Evolutionary conservation across 2,329 filamentous ascomycete genomes (phyloP).

Genomic region (Chrysoporthe puriensis): DNA sequence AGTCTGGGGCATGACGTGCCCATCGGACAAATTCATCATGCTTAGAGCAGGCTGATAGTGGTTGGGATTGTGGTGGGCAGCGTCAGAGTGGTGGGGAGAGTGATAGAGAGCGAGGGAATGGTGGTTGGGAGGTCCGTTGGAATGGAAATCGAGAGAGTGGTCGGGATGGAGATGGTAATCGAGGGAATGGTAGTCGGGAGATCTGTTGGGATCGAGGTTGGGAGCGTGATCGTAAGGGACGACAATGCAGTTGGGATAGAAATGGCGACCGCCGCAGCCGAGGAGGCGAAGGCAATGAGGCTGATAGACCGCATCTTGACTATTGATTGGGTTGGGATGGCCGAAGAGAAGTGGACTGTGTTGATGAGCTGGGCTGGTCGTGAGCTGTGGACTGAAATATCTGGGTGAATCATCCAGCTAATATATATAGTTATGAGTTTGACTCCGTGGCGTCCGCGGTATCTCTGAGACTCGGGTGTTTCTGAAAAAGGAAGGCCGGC

Average conservation of each 20-base stretch:
- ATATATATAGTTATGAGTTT: not conserved
- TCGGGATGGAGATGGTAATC: not conserved
- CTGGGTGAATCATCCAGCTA: not conserved
- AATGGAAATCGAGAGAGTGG: not conserved
- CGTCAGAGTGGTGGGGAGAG: not conserved
- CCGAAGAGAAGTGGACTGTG: not conserved
- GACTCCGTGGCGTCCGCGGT: not conserved
- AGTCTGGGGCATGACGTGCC: not conserved
- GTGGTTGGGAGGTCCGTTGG: not conserved
- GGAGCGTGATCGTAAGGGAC: not conserved
- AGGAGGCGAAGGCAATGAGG: constrained; percentile 9
- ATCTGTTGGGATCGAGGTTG: constrained; percentile 4
- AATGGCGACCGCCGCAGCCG: constrained; percentile 8
- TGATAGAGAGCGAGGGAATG: not conserved
- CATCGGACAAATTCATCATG: not conserved
- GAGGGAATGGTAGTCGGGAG: not conserved
- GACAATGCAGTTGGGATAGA: constrained; percentile 1
- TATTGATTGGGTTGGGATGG: not conserved
- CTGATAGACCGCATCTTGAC: not conserved
- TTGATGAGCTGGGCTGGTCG: not conserved
- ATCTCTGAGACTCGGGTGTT: not conserved
- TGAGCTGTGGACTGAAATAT: not conserved
- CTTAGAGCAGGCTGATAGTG: constrained; percentile 5
- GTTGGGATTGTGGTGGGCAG: constrained; percentile 3
- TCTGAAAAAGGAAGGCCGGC: not conserved